Base-by-base conservation (phyloP, 1,284 basidiomycete genomes). In the Microbotryomycetes sp. region DNA sequence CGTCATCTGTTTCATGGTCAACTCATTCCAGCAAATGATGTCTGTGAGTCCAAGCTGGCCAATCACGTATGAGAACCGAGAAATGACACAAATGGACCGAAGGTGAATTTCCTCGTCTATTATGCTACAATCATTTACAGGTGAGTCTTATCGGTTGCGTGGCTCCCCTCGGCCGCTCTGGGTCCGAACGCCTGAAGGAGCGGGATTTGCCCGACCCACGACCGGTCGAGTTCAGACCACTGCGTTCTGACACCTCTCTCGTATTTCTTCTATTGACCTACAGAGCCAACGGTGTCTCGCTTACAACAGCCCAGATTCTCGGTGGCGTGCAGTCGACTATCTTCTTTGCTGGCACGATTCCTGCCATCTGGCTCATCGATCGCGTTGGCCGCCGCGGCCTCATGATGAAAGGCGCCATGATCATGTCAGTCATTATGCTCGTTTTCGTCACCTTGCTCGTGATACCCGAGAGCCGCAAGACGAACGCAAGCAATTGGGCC, bases 41-140 rank as follows among this genome's bases (percentile, higher is more conserved):
- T 60, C 59, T 48, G 50, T 60, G 52, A 60, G 55, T 30, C 35
- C 35, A 9, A 41, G 35, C 35, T n/a, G n/a, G n/a, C n/a, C n/a
- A n/a, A n/a, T n/a, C n/a, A n/a, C n/a, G n/a, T n/a, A n/a, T n/a
- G n/a, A n/a, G n/a, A n/a, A n/a, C n/a, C n/a, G n/a, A n/a, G n/a
- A n/a, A n/a, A n/a, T 18, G 11, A 21, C 18, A 26, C 23, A 28
- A 9, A 9, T 26, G 16, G 9, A 16, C 27, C 18, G n/a, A 27
- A 52, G 57, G 47, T 28, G 3, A 27, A 7, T 3, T n/a, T 35
- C 56, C 3, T 59, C 28, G 16, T 30, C 47, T 49, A 60, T 46
- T 60, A 60, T 29, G 52, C 59, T 26, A 60, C 59, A 27, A 56
- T 60, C 29, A 60, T 60, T 16, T 59, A 54, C 57, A 31, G 52